Base-by-base conservation (phyloP, 805 yeast species). In the Candida michaelii region DNA sequence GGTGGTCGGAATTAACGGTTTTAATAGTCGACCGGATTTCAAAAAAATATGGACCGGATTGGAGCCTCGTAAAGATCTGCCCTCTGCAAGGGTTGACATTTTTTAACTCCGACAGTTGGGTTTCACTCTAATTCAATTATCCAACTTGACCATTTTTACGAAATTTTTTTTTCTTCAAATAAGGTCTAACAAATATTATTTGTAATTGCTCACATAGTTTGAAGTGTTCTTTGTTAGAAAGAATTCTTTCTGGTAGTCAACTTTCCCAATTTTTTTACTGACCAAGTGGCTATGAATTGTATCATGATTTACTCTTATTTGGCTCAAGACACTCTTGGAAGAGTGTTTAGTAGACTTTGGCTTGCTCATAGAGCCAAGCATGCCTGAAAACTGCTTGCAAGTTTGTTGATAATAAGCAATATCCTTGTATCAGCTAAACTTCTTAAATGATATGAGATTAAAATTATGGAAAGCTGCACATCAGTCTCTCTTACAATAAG, bases 341-440 rank as follows among this genome's bases (percentile, higher is more conserved):
- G 15, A 81, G 47, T 62, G 17, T 56, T 79, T 12, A 60, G 83
- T 18, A 66, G 62, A 9, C 56, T 77, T 33, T 83, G 83, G 0
- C 93, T 93, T 62, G 99, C 99, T 0, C 93, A 93, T 62, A 69
- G 99, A 21, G 98, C 99, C 1, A 87, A 82, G 56, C 93, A 82
- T 58, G 87, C 93, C 25, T 75, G 82, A 79, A 79, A 42, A 90
- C 99, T 0, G 95, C 97, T 0, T 57, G 62, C 23, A 65, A 71
- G 59, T 64, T 89, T 48, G 56, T 58, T 1, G 66, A 63, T 4
- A 58, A 69, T n/a, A 65, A 73, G 2, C 54, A 59, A 1, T 68
- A 46, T 14, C 69, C 71, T 0, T 55, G 59, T 14, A 58, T 69
- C 9, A 54, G 65, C 5, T 52, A 71, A 19, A 64, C 60, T 17